phyloP scores from a whole-genome alignment of 225 moss, liverwort and hornwort species.

The Polytrichum formosum region DNA sequence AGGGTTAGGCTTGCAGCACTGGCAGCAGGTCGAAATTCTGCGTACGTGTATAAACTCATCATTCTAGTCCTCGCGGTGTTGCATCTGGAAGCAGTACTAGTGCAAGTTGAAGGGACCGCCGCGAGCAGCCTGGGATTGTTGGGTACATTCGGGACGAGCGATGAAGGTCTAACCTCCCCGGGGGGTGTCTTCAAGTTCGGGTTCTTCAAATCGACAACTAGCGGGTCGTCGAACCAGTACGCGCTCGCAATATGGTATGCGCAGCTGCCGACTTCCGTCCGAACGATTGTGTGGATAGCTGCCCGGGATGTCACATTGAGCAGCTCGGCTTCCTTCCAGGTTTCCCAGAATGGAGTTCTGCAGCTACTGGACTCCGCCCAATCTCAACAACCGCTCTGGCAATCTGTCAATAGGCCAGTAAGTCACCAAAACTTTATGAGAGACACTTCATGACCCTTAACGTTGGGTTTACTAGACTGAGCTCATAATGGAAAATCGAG shows the following conservation, averaged over 20 bases:
- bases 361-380: slow-evolving; percentile 7
- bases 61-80: background rate
- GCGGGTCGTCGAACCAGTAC: background rate
- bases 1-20: too few relatives aligned
- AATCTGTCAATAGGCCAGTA: slow-evolving; percentile 20
- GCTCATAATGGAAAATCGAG: too few relatives aligned
- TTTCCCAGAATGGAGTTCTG: slow-evolving; percentile 16
- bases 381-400: slow-evolving; percentile 13
- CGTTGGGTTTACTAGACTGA: too few relatives aligned
- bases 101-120: background rate
- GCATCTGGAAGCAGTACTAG: background rate
- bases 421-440: background rate
- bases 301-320: slow-evolving; percentile 26
- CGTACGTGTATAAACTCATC: too few relatives aligned
- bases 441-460: background rate
- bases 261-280: slow-evolving; percentile 13
- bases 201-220: slow-evolving; percentile 9
- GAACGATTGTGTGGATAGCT: slow-evolving; percentile 35
- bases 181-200: slow-evolving; percentile 26
- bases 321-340: slow-evolving; percentile 7
- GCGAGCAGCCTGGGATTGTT: slow-evolving; percentile 2
- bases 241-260: slow-evolving; percentile 38
- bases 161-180: slow-evolving; percentile 17
- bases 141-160: background rate
- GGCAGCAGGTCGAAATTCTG: too few relatives aligned